These are phyloP conservation scores for Obelidium mucronatum DNA, from an alignment of 192 early-diverging fungal species.

Conservation along the genomic window DNA sequence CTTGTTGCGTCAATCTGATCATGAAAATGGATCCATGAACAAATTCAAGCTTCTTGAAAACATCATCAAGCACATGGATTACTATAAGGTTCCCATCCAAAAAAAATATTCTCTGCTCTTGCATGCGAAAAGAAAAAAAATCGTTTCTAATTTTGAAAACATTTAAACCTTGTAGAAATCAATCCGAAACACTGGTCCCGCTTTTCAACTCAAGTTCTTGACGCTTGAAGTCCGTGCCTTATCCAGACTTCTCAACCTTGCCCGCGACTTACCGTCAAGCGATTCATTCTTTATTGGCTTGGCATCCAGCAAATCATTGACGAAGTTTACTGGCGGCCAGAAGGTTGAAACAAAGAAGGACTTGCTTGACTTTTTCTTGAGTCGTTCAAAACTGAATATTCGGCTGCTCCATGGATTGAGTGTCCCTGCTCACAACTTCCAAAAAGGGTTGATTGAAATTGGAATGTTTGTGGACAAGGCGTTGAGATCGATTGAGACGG, in stretches of 20 bases:
- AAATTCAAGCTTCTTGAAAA: constrained; percentile 20
- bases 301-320: constrained; percentile 9
- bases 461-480: constrained; percentile 34
- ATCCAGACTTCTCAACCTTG: neutral
- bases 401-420: constrained; percentile 1
- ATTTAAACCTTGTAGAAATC: constrained; percentile 20
- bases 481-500: constrained; percentile 11
- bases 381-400: constrained; percentile 10
- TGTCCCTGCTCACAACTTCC: neutral
- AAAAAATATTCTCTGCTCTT: constrained; percentile 30
- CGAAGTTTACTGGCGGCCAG: constrained; percentile 1
- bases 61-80: constrained; percentile 40
- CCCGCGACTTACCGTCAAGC: neutral
- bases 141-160: too few species aligned
- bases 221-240: constrained; percentile 3
- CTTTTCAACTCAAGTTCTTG: constrained; percentile 15
- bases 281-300: constrained; percentile 27
- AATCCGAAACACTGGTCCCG: neutral
- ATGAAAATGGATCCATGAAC: neutral
- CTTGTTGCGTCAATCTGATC: constrained; percentile 4
- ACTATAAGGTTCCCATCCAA: constrained; percentile 34
- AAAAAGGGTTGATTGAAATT: constrained; percentile 25
- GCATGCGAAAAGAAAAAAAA: neutral
- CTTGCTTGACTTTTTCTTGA: constrained; percentile 7
- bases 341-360: constrained; percentile 17